phyloP scores from a whole-genome alignment of 208 protist species.

The Crithidia sp. region DNA sequence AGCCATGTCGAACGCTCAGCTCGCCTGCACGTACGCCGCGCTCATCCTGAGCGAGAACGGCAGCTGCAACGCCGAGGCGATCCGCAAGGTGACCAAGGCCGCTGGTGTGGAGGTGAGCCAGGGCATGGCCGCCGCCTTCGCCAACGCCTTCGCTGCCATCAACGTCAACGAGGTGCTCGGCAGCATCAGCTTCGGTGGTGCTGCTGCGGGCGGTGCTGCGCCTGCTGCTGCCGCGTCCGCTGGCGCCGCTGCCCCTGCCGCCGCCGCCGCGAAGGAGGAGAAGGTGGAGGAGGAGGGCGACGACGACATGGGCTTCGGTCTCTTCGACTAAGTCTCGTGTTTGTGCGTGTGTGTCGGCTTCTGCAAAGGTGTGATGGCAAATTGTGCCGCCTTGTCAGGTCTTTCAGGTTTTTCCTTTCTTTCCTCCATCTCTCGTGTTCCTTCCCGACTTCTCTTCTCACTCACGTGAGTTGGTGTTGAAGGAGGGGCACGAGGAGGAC shows the following conservation, averaged over 20 bases:
- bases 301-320: conserved; percentile 89
- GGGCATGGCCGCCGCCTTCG: conserved; percentile 78
- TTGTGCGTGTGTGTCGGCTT: background rate
- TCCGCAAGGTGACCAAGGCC: conserved; percentile 77
- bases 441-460: background rate
- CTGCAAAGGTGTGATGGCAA: too few relatives aligned
- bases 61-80: conserved; percentile 72
- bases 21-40: conserved; percentile 95
- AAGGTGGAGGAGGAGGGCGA: conserved; percentile 82
- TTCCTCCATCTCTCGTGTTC: background rate
- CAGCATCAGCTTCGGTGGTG: conserved; percentile 80
- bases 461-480: too few relatives aligned
- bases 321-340: conserved; percentile 83
- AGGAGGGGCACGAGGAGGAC: too few relatives aligned
- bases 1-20: conserved; percentile 63
- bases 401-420: background rate
- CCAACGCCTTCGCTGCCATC: conserved; percentile 54
- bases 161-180: conserved; percentile 66
- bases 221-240: conserved; percentile 40
- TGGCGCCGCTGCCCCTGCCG: conserved; percentile 38
- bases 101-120: conserved; percentile 77
- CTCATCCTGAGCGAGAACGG: conserved; percentile 94
- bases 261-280: conserved; percentile 63
- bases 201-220: conserved; percentile 43
- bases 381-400: too few relatives aligned